Evolutionary conservation across 2,329 filamentous ascomycete species (phyloP).

Genomic region (Tolypocladium paradoxum): DNA sequence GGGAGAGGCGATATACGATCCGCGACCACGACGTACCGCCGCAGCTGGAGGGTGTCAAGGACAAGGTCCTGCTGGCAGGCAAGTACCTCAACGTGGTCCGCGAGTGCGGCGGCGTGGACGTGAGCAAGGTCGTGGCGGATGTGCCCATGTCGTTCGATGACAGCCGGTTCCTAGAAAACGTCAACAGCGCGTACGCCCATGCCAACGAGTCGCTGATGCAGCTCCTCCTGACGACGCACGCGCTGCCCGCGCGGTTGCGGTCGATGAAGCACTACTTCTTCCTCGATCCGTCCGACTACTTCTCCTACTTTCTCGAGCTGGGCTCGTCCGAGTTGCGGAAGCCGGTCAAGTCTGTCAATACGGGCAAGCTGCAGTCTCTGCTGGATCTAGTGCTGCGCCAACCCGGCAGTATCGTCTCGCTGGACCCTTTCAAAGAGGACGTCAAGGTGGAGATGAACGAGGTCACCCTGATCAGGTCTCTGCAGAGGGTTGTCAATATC

Average conservation of each 20-base stretch:
- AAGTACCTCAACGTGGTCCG: conserved; percentile 98
- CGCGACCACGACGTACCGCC: conserved; percentile 85
- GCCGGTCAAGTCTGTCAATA: conserved; percentile 78
- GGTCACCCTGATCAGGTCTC: conserved; percentile 79
- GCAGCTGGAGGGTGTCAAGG: conserved; percentile 81
- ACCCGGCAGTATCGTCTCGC: conserved; percentile 82
- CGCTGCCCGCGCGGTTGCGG: conserved; percentile 72
- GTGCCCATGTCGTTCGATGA: conserved; percentile 93
- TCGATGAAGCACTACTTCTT: conserved; percentile 99
- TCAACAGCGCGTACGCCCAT: conserved; percentile 88
- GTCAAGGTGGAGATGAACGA: conserved; percentile 98
- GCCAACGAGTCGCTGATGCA: conserved; percentile 90
- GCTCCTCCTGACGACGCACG: conserved; percentile 84
- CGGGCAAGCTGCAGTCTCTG: conserved; percentile 84
- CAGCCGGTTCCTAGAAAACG: conserved; percentile 83
- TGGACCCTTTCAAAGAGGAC: conserved; percentile 97
- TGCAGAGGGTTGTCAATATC: conserved; percentile 94
- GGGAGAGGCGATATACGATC: conserved; percentile 95
- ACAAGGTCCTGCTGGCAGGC: conserved; percentile 87
- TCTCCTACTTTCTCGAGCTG: conserved; percentile 93
- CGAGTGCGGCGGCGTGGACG: conserved; percentile 91
- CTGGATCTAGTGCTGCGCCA: conserved; percentile 96
- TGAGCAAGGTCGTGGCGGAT: conserved; percentile 77
- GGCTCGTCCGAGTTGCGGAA: conserved; percentile 83
- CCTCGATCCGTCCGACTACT: conserved; percentile 94